Conservation (phyloP, 306 rosid species). For the Cajanus cajan region DNA sequence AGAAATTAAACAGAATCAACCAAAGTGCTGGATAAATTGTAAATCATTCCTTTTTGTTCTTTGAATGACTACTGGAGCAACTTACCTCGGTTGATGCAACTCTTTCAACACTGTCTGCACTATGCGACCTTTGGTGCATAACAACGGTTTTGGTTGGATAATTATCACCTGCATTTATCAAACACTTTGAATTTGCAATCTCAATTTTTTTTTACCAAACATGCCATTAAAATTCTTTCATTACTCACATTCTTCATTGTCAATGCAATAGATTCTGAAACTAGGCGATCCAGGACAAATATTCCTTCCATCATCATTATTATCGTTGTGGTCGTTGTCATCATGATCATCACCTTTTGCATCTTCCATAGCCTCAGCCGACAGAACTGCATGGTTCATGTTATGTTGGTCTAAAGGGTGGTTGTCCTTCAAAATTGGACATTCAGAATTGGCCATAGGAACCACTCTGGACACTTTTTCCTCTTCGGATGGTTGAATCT, state of each 20-base stretch:
- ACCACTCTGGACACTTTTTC: constrained; percentile 29
- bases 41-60: background rate
- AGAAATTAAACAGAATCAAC: background rate
- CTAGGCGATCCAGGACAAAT: constrained; percentile 69
- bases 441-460: constrained; percentile 20
- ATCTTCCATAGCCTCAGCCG: background rate
- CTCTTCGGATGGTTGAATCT: constrained; percentile 1
- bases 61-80: background rate
- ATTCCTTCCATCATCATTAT: background rate
- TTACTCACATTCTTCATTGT: constrained; percentile 35
- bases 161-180: constrained; percentile 37
- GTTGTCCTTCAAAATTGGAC: background rate
- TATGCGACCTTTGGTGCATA: constrained; percentile 32
- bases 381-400: background rate
- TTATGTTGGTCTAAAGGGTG: background rate
- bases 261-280: constrained; percentile 69
- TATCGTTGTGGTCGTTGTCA: constrained; percentile 9
- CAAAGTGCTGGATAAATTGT: background rate
- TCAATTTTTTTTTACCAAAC: background rate
- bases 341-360: background rate
- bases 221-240: background rate
- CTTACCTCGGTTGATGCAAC: background rate
- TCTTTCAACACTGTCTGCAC: constrained; percentile 29
- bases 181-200: background rate
- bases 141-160: background rate